Conservation (phyloP, 768 basidiomycete genomes). For the Hydnomerulius pinastri region DNA sequence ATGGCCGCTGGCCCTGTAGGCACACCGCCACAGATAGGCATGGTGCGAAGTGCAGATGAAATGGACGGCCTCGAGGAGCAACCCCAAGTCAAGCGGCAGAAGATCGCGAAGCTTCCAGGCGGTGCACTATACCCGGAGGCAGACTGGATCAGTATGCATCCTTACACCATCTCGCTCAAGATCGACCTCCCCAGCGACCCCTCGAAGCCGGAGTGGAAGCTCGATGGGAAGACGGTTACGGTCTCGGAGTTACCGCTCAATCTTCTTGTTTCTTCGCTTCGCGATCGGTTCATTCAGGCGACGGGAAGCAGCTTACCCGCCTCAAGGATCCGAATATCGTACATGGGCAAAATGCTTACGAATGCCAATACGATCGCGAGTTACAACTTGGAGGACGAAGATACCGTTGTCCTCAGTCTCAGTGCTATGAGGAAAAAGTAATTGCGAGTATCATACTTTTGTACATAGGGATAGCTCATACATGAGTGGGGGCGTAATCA, state of each 20-base stretch:
- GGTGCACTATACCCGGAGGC: slow-evolving; percentile 83
- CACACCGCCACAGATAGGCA: slow-evolving; percentile 55
- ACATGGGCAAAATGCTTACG: slow-evolving; percentile 81
- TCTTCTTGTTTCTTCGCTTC: slow-evolving; percentile 81
- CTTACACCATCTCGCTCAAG: slow-evolving; percentile 83
- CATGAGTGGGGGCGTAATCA: too few species aligned
- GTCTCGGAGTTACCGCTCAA: slow-evolving; percentile 84
- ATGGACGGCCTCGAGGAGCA: slow-evolving; percentile 73
- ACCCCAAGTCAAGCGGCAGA: slow-evolving; percentile 86
- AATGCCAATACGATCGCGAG: slow-evolving; percentile 83
- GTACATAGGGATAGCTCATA: too few species aligned
- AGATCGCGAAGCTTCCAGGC: slow-evolving; percentile 81
- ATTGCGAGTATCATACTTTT: too few species aligned
- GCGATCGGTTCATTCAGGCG: slow-evolving; percentile 82
- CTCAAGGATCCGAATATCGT: slow-evolving; percentile 80
- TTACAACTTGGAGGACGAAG: slow-evolving; percentile 92
- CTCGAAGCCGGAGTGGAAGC: slow-evolving; percentile 90
- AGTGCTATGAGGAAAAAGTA: slow-evolving; percentile 76
- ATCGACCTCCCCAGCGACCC: slow-evolving; percentile 83
- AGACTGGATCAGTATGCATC: slow-evolving; percentile 91
- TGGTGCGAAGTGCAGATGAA: slow-evolving; percentile 78
- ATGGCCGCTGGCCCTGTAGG: slow-evolving; percentile 52
- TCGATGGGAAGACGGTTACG: slow-evolving; percentile 77
- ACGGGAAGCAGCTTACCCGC: slow-evolving; percentile 79
- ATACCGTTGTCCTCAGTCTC: slow-evolving; percentile 74